Percentiles rank a stretch among this genome's conserved stretches.
These are phyloP conservation scores for Endoconidiophora laricicola DNA, from an alignment of 2,329 filamentous ascomycete genomes.

Conservation along the genomic window DNA sequence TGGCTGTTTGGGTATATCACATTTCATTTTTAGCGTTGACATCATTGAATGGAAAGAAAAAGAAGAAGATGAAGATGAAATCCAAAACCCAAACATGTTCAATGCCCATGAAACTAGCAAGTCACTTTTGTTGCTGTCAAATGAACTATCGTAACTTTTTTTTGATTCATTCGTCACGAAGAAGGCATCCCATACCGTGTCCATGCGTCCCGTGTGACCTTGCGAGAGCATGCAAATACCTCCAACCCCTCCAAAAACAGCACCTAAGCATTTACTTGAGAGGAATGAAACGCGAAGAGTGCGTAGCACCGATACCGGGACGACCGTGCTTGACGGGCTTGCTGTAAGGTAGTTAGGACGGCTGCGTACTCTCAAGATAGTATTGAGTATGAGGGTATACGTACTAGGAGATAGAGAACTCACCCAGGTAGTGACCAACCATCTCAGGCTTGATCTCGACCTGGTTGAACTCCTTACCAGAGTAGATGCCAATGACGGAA, in stretches of 20 bases:
- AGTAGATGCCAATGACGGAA: constrained; percentile 97
- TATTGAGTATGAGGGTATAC: constrained; percentile 24
- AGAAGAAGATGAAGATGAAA: not conserved
- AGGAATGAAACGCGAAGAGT: constrained; percentile 99
- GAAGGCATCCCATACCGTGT: constrained; percentile 10
- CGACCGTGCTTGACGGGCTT: constrained; percentile 99
- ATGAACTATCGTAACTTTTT: constrained; percentile 12
- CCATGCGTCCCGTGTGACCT: constrained; percentile 11
- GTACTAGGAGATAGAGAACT: constrained; percentile 99
- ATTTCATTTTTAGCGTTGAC: not conserved
- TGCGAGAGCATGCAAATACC: constrained; percentile 31
- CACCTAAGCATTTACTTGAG: constrained; percentile 59
- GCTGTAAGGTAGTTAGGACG: constrained; percentile 45
- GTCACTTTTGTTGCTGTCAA: constrained; percentile 10
- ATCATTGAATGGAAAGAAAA: not conserved
- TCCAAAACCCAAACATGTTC: constrained; percentile 6
- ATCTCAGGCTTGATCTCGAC: constrained; percentile 99
- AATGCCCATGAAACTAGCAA: constrained; percentile 11
- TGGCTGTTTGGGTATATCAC: not conserved
- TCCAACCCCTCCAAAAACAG: constrained; percentile 19
- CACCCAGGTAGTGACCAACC: constrained; percentile 98
- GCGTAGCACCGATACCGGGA: constrained; percentile 99
- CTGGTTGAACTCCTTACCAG: constrained; percentile 99
- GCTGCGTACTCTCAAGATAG: not conserved
- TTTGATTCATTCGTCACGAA: constrained; percentile 14